phyloP scores from a whole-genome alignment of 2,329 filamentous ascomycete genomes.

The Fragosphaeria purpurea region DNA sequence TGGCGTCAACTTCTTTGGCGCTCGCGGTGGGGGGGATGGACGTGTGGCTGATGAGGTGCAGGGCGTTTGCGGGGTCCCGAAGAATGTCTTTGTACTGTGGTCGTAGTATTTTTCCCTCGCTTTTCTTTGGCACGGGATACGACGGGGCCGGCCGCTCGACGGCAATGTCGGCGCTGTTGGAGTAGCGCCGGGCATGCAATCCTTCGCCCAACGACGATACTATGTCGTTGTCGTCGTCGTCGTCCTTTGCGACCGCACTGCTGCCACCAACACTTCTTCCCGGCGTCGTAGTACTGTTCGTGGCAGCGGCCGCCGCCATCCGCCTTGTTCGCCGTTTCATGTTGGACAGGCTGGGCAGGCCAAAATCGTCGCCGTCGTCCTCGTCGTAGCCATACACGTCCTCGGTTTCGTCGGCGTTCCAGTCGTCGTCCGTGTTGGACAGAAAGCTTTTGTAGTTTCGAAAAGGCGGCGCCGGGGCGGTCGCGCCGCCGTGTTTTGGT shows the following conservation, averaged over 20 bases:
- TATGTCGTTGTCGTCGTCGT: slow-evolving; percentile 10
- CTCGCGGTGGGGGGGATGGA: slow-evolving; percentile 62
- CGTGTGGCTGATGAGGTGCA: slow-evolving; percentile 88
- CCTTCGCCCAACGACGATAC: slow-evolving; percentile 27
- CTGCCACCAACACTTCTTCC: neutral
- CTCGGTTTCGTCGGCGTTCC: slow-evolving; percentile 62
- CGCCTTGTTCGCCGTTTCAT: slow-evolving; percentile 65
- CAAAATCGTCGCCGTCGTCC: slow-evolving; percentile 87
- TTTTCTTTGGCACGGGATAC: slow-evolving; percentile 82
- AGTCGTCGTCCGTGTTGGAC: slow-evolving; percentile 72
- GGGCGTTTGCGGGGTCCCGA: slow-evolving; percentile 77
- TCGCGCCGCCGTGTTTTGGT: slow-evolving; percentile 39
- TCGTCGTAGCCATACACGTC: slow-evolving; percentile 70
- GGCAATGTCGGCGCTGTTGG: slow-evolving; percentile 88
- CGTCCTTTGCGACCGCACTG: slow-evolving; percentile 3
- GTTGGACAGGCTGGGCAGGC: slow-evolving; percentile 81
- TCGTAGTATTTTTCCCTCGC: slow-evolving; percentile 86
- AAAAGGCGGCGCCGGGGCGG: slow-evolving; percentile 54
- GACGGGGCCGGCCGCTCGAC: slow-evolving; percentile 73
- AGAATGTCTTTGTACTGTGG: slow-evolving; percentile 98
- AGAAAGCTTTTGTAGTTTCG: slow-evolving; percentile 74
- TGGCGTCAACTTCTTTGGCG: slow-evolving; percentile 74
- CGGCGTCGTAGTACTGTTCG: neutral
- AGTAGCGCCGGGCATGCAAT: slow-evolving; percentile 46
- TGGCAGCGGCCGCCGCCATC: slow-evolving; percentile 32